Evolutionary conservation across 2,329 filamentous ascomycete genomes (phyloP).

Genomic region (Hymenotorrendiella dingleyae): DNA sequence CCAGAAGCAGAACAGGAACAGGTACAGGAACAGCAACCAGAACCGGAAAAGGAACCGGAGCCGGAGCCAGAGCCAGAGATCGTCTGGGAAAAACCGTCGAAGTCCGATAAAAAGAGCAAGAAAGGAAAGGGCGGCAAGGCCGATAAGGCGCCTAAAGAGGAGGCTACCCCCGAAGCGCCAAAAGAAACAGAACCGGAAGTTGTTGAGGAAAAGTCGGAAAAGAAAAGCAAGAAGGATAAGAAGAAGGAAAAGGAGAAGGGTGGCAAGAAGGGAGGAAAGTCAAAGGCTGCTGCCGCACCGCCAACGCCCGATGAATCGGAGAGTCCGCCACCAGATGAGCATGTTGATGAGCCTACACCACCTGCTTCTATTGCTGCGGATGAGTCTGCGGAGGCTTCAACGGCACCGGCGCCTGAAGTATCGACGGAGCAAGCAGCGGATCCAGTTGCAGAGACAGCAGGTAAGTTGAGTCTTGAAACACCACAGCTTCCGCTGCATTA

Average conservation of each 20-base stretch:
- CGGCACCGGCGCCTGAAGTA: not conserved
- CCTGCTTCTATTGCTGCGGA: constrained; percentile 1
- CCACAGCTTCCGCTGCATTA: too few relatives aligned
- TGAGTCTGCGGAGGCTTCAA: not conserved
- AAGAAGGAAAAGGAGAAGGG: constrained; percentile 10
- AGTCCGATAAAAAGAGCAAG: constrained; percentile 3
- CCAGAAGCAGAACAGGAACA: not conserved
- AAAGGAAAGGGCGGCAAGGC: constrained; percentile 1
- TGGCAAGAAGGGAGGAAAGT: constrained; percentile 8
- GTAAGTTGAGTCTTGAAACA: too few relatives aligned
- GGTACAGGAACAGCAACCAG: constrained; percentile 2
- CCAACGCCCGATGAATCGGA: constrained; percentile 8
- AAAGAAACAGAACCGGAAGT: not conserved
- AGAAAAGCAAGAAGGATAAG: constrained; percentile 10
- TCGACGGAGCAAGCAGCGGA: too few relatives aligned
- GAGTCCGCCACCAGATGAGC: not conserved
- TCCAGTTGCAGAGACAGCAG: too few relatives aligned
- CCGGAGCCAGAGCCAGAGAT: too few relatives aligned
- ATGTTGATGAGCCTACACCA: constrained; percentile 2
- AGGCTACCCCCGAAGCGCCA: not conserved
- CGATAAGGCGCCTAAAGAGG: constrained; percentile 1
- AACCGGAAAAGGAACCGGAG: constrained; percentile 10
- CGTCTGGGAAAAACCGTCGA: constrained; percentile 2
- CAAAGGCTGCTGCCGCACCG: constrained; percentile 1
- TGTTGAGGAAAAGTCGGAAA: not conserved